Evolutionary conservation across 1,284 basidiomycete genomes (phyloP), one percentile per base, ranked within the genome.

Genomic region (Pseudozyma thailandica): DNA sequence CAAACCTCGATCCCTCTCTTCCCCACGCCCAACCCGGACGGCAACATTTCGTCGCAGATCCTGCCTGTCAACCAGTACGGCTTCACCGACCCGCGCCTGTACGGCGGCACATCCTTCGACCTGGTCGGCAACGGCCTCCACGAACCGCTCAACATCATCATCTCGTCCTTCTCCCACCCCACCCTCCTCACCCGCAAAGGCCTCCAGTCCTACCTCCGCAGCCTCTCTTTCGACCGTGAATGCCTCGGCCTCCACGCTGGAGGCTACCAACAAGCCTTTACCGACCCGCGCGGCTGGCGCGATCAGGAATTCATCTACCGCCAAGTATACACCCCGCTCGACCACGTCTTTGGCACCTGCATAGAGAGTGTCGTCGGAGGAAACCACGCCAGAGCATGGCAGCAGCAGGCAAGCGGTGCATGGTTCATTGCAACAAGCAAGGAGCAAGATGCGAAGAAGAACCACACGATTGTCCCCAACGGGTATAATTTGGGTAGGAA

Each of bases 291-390:
- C 5, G 77, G 77, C 0, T 68, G 55, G 52, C 33, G 57, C 3
- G 70, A 75, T 31, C 64, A 79, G 27, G 51, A 75, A 3, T 75
- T 77, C 33, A 58, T 77, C 43, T 79, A 74, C 37, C 65, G 77
- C 42, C 43, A 77, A 25, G 71, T 75, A 1, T 75, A 75, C 48
- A 77, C 77, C 0, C 57, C 65, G 26, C 31, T 76, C 39, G 53
- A 77, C 57, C 45, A 72, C 42, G 44, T 69, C 26, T 47, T 78
- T 21, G 70, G 71, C 7, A 75, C 75, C 2, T 81, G 80, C 51
- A 60, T 68, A 72, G 93, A 98, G 84, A 91, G 91, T 3, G 87
- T 96, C 45, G 78, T 91, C 61, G 94, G 94, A 6, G 94, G 94
- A 3, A 88, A 91, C 77, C 94, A 98, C 91, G 83, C 87, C 3